Percentiles rank a stretch among this genome's conserved stretches.
Evolutionary conservation across 495 filamentous ascomycete species (phyloP).

Genomic region (Penicillium subrubescens): DNA sequence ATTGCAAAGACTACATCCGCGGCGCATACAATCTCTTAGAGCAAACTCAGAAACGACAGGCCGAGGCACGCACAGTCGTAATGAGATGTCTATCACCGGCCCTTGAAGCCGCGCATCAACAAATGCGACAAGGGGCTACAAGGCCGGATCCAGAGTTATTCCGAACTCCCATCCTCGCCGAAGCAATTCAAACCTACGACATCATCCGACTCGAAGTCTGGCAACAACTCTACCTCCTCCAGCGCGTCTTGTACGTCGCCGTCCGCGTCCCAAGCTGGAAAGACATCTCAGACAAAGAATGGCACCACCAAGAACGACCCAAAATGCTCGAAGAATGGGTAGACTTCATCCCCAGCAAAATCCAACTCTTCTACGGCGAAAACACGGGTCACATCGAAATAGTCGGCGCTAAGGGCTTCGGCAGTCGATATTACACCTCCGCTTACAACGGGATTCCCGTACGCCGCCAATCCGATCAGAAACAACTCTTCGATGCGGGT

Average conservation of each 20-base stretch:
- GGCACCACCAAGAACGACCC: slow-evolving; percentile 42
- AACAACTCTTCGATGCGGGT: slow-evolving; percentile 6
- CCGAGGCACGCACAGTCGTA: slow-evolving; percentile 29
- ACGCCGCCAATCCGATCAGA: slow-evolving; percentile 9
- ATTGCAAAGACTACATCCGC: slow-evolving; percentile 28
- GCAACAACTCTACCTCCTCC: slow-evolving; percentile 32
- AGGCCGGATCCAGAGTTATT: slow-evolving; percentile 20
- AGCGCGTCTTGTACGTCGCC: slow-evolving; percentile 13
- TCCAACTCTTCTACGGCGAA: slow-evolving; percentile 21
- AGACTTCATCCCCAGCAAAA: slow-evolving; percentile 44
- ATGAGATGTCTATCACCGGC: slow-evolving; percentile 26
- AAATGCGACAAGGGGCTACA: background rate
- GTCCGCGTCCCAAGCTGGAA: slow-evolving; percentile 21
- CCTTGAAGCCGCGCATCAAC: slow-evolving; percentile 4
- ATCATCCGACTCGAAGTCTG: slow-evolving; percentile 34
- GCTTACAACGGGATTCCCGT: slow-evolving; percentile 2
- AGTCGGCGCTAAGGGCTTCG: slow-evolving; percentile 5
- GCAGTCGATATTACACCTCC: slow-evolving; percentile 1
- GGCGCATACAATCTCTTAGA: slow-evolving; percentile 37
- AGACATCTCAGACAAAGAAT: slow-evolving; percentile 20
- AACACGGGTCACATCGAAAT: slow-evolving; percentile 15
- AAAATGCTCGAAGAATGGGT: slow-evolving; percentile 51
- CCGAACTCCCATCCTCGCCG: slow-evolving; percentile 29
- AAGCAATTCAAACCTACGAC: slow-evolving; percentile 43
- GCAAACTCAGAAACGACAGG: slow-evolving; percentile 30